Base-by-base conservation (phyloP, 1,284 basidiomycete species). In the Irpex sp. region DNA sequence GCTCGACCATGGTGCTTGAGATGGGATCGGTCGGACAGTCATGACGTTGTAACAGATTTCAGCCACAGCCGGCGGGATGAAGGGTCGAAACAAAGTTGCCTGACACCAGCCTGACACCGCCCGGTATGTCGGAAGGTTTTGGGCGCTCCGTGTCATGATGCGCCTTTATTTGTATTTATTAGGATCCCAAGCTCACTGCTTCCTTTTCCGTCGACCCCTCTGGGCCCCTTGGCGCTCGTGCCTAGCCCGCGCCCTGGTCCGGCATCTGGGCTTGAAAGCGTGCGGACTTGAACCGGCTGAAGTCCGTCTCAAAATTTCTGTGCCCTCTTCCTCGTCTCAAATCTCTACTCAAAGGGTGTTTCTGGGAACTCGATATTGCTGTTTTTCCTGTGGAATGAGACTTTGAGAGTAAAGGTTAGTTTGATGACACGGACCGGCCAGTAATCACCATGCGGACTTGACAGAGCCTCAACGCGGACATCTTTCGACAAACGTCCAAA, bases 91-190 rank as follows among this genome's bases (percentile, higher is more conserved):
- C 39, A 15, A 15, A 15, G 39, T 43, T 43, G 39, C 11, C 8
- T 43, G 39, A 15, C 8, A 9, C 8, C 15, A 43, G 39, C 8
- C 39, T 15, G 8, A 9, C 39, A 4, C 15, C 39, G 39, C 39
- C 39, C 39, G 39, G 15, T 43, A 8, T 43, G 39, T 39, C 37
- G 15, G 26, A 26, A 26, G 26, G 26, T 26, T 26, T 26, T 43
- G 39, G 39, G 39, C 39, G 39, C 39, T 43, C 8, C 15, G n/a
- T 7, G 49, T 13, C 33, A 33, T 55, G 53, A 55, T 55, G 53
- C 53, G 60, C 46, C 26, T 36, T 61, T 62, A 35, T 62, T 58
- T 62, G 57, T 7, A 15, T 17, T 3, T 62, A 56, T 62, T 62
- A 62, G 56, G 56, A 62, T 58, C 61, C 51, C 35, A 58, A 58